Evolutionary conservation across 768 basidiomycete species (phyloP).

Genomic region (Tremella mesenterica): DNA sequence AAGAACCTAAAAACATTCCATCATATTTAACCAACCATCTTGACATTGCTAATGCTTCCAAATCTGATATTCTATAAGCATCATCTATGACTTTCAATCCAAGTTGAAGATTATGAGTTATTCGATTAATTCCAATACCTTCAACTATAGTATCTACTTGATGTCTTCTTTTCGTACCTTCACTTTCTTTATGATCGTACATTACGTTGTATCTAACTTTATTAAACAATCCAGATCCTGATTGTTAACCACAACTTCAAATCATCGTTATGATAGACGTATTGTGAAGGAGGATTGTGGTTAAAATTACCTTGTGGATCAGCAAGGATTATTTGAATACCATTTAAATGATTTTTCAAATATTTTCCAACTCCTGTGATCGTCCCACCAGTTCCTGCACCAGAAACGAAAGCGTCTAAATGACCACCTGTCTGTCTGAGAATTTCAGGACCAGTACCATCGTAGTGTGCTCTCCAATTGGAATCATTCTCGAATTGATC

Average conservation of each 20-base stretch:
- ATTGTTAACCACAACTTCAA: background rate
- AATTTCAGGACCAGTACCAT: constrained; percentile 88
- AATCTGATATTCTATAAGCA: constrained; percentile 84
- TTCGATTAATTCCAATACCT: constrained; percentile 69
- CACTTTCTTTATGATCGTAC: constrained; percentile 85
- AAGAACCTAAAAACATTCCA: constrained; percentile 89
- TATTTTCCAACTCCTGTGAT: constrained; percentile 74
- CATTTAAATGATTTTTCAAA: constrained; percentile 64
- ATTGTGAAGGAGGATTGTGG: no score
- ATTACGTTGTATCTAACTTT: constrained; percentile 92
- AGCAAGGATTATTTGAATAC: constrained; percentile 62
- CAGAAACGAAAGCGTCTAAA: constrained; percentile 76
- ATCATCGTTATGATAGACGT: background rate
- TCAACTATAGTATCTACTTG: constrained; percentile 79
- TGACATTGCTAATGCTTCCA: constrained; percentile 91
- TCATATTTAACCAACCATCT: constrained; percentile 82
- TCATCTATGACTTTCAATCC: constrained; percentile 80
- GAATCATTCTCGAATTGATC: constrained; percentile 96
- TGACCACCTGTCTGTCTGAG: constrained; percentile 82
- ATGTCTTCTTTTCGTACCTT: constrained; percentile 75
- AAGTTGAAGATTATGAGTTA: constrained; percentile 81
- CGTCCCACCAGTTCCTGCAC: constrained; percentile 92
- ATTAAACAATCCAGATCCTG: constrained; percentile 80
- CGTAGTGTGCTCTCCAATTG: constrained; percentile 80
- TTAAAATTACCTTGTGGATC: constrained; percentile 87